Base-by-base conservation (phyloP, 495 filamentous ascomycete species). In the Penicillium waksmanii region DNA sequence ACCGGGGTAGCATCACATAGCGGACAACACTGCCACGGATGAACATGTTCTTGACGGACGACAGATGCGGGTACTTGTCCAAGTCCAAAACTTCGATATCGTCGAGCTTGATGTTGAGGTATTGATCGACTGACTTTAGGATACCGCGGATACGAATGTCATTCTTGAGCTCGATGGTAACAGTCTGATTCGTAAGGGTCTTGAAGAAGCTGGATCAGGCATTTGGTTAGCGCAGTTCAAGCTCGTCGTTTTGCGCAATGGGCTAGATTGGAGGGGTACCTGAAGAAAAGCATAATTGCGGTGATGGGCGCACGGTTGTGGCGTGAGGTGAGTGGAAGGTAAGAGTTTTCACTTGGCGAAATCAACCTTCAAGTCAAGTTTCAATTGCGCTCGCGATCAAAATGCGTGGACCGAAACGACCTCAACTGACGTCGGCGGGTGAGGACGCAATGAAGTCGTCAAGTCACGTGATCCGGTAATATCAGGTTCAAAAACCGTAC, bases 91-190 rank as follows among this genome's bases (percentile, higher is more conserved):
- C 93, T 62, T 86, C 82, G 62, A 98, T 93, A 70, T 97, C 90
- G 70, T 98, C 94, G 38, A 98, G 85, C 79, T 98, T 98, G 80
- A 98, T 98, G 79, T 98, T 98, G 62, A 98, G 87, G 76, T 93
- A 98, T 74, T 98, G 96, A 74, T 98, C 95, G 62, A 98, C 95
- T 62, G 89, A 93, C 80, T 97, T 98, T 61, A 98, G 84, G 19
- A 87, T 93, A 58, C 95, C 95, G 58, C 89, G 89, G 73, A 98
- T 96, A 66, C 90, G 89, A 62, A 98, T 94, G 77, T 98, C 95
- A 75, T 98, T 98, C 80, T 98, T 98, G 75, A 98, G 90, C 78
- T 98, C 95, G 74, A 98, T 92, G 40, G 92, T 98, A 54, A 91
- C 85, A 79, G 94, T 88, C 72, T 97, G 91, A 82, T 97, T 95